Conservation (phyloP, 2,329 filamentous ascomycete species). For the Metarhizium robertsii region DNA sequence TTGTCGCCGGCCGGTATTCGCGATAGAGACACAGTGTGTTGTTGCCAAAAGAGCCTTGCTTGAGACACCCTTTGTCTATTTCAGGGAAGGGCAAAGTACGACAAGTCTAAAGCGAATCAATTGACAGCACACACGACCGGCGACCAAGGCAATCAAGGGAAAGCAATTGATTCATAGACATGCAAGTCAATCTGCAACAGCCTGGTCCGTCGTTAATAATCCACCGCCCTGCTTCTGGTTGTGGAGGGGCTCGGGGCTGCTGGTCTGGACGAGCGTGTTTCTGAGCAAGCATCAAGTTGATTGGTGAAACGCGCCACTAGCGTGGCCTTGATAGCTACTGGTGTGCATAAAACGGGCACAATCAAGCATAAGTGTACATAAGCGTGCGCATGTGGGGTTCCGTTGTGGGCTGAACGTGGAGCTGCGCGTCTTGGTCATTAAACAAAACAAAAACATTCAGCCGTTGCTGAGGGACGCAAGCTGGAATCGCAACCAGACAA, state of each 20-base stretch:
- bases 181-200: background rate
- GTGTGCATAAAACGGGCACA: background rate
- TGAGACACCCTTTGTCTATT: background rate
- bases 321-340: background rate
- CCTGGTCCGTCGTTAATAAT: background rate
- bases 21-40: background rate
- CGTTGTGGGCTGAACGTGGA: background rate
- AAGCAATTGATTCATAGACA: background rate
- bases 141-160: background rate
- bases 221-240: background rate
- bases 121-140: background rate
- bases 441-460: conserved; percentile 25
- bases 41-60: background rate
- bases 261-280: background rate
- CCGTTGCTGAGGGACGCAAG: conserved; percentile 11
- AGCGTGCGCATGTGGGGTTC: too few relatives aligned
- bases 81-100: background rate
- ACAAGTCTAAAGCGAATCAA: background rate
- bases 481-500: conserved; percentile 8
- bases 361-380: background rate
- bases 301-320: background rate
- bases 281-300: background rate
- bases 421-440: conserved; percentile 9
- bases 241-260: background rate
- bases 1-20: background rate